These are phyloP conservation scores for Chytriomyces confervae DNA, from an alignment of 192 early-diverging fungal genomes.

Conservation along the genomic window DNA sequence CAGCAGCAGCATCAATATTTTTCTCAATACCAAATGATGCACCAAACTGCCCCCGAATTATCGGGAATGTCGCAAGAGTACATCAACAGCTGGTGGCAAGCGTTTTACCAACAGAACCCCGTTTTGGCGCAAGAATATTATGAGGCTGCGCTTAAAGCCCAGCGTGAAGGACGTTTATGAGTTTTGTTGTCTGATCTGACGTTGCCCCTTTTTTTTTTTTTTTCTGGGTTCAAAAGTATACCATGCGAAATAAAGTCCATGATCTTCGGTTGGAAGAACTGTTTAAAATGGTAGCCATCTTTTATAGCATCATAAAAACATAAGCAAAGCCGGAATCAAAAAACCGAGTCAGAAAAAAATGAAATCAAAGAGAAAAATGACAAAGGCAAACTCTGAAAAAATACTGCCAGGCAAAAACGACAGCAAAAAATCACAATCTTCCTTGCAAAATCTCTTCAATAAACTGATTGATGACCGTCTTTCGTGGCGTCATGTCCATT, in stretches of 20 bases:
- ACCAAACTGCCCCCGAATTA: too few species aligned
- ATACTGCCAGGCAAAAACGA: neutral
- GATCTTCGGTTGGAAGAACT: too few species aligned
- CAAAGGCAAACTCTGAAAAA: neutral
- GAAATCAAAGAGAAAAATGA: neutral
- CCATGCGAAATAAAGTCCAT: too few species aligned
- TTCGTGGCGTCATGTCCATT: slow-evolving; percentile 79
- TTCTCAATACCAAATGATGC: too few species aligned
- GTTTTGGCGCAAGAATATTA: neutral
- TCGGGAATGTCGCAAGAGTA: neutral
- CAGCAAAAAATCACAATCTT: slow-evolving; percentile 19
- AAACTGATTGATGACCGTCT: slow-evolving; percentile 82
- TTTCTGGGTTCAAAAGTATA: too few species aligned
- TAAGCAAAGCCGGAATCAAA: too few species aligned
- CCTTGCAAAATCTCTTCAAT: slow-evolving; percentile 63
- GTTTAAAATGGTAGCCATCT: too few species aligned
- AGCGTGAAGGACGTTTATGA: too few species aligned
- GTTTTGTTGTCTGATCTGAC: too few species aligned
- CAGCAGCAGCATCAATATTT: neutral
- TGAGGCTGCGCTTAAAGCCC: neutral
- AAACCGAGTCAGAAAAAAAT: neutral
- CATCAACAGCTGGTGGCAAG: neutral
- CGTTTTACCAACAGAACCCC: neutral
- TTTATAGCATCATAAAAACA: too few species aligned
- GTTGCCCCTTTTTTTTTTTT: too few species aligned